Conservation (phyloP, 306 rosid genomes). For the Pyrus pyrifolia region DNA sequence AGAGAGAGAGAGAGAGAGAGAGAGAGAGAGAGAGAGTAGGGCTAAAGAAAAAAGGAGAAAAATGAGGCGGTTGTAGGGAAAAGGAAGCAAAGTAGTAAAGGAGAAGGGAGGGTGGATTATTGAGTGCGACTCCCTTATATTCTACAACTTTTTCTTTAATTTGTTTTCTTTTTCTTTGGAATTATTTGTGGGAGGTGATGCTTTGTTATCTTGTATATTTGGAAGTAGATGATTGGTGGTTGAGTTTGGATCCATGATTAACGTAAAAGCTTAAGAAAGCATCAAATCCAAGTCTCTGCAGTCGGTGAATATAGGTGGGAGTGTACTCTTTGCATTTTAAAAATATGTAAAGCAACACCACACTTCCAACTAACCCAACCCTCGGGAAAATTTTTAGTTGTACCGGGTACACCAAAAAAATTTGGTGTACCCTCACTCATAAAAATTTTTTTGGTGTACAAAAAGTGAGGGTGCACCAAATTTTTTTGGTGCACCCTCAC, state of each 20-base stretch:
- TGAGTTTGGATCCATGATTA: neutral
- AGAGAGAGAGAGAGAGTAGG: neutral
- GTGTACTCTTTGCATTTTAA: neutral
- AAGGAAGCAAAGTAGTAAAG: slow-evolving; percentile 45
- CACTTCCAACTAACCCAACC: neutral
- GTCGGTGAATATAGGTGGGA: slow-evolving; percentile 5
- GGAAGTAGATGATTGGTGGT: neutral
- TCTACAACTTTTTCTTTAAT: neutral
- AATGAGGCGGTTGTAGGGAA: slow-evolving; percentile 27
- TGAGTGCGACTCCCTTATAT: slow-evolving; percentile 19
- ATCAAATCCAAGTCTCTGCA: neutral
- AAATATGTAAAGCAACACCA: neutral
- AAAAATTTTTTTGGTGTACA: too few species aligned
- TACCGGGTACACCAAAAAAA: too few species aligned
- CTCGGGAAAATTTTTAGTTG: too few species aligned
- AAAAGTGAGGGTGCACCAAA: too few species aligned
- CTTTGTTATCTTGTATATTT: neutral
- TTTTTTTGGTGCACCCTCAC: too few species aligned
- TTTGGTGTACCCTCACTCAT: too few species aligned
- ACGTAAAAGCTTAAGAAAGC: neutral
- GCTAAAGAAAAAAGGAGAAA: neutral
- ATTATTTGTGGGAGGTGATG: neutral
- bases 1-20: neutral
- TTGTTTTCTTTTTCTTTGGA: neutral
- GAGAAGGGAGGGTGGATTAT: slow-evolving; percentile 15